Base-by-base conservation (phyloP, 2,329 filamentous ascomycete genomes). In the Pseudogymnoascus destructans region DNA sequence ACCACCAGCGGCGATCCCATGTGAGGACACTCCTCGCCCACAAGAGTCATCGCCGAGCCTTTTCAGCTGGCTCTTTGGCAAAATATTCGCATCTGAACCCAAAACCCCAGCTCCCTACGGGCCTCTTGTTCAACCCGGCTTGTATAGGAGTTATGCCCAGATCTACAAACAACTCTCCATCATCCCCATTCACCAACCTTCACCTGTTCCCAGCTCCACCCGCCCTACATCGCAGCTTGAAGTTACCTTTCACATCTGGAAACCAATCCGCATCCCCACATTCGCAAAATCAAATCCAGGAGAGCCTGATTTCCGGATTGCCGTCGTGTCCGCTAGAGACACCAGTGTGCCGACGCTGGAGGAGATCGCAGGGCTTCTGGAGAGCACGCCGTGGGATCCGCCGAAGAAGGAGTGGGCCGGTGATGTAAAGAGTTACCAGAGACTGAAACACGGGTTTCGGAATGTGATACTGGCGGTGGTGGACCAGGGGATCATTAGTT, bases 401-500 rank as follows among this genome's bases (percentile, higher is more conserved):
- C 85, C 77, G 30, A 69, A 69, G 35, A 59, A 63, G 62, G 63
- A 64, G 42, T 68, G 60, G 68, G 69, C 49, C 62, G 76, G 60
- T 49, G 76, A 71, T 69, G 80, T 73, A 6, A 71, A 78, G 62
- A 71, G 91, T 63, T 93, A 95, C 68, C 80, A 85, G 66, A 82
- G 87, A 60, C 73, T 97, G 62, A 92, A 90, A 71, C 84, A 95
- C 66, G 93, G 90, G 1, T 84, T 86, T 69, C 80, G 89, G 63
- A 93, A 89, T 70, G 87, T 93, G 30, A 76, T 96, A 32, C 70
- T 98, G 21, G 93, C 91, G 0, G 80, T 97, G 1, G 90, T 96
- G 32, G 93, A 97, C 69, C 81, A 89, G 62, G 93, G 93, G 0
- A 78, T 97, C 19, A 86, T 91, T 49, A 97, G 92, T 70, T 97